Conservation (phyloP, 1,284 basidiomycete species). For the Austroboletus novae-zelandiae region DNA sequence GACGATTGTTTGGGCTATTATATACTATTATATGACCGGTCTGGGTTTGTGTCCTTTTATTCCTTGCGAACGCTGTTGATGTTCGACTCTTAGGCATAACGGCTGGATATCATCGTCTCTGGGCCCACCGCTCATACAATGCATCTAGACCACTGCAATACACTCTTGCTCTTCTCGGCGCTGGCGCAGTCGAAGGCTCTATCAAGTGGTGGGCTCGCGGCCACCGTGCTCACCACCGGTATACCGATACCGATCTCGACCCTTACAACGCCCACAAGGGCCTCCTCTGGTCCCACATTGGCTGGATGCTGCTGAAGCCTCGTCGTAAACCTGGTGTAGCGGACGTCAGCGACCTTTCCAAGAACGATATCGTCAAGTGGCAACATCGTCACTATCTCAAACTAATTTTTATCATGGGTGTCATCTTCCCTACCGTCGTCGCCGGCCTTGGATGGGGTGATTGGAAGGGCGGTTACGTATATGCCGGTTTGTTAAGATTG, state of each 20-base stretch:
- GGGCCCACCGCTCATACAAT: conserved; percentile 91
- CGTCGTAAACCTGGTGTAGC: conserved; percentile 85
- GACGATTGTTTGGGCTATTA: conserved; percentile 68
- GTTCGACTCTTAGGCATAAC: conserved; percentile 51
- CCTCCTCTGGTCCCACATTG: conserved; percentile 77
- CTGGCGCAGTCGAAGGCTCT: conserved; percentile 87
- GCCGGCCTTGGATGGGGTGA: conserved; percentile 85
- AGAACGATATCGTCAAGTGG: conserved; percentile 79
- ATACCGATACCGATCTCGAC: conserved; percentile 95
- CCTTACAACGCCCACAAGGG: conserved; percentile 91
- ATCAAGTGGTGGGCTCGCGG: conserved; percentile 94
- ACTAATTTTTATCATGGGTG: conserved; percentile 71
- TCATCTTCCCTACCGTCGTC: conserved; percentile 73
- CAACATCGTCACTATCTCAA: conserved; percentile 82
- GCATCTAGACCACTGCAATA: conserved; percentile 82
- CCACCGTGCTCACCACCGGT: conserved; percentile 91
- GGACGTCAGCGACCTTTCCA: conserved; percentile 82
- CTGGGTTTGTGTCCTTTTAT: conserved; percentile 48
- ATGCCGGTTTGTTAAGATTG: conserved; percentile 80
- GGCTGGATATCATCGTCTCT: conserved; percentile 88
- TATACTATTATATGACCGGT: conserved; percentile 87
- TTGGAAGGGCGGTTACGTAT: conserved; percentile 81
- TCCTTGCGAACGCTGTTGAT: background rate
- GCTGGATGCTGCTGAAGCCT: conserved; percentile 94
- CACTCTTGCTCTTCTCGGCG: conserved; percentile 73